These are phyloP conservation scores for Nemania bipapillata DNA, from an alignment of 2,329 filamentous ascomycete species.

Conservation along the genomic window DNA sequence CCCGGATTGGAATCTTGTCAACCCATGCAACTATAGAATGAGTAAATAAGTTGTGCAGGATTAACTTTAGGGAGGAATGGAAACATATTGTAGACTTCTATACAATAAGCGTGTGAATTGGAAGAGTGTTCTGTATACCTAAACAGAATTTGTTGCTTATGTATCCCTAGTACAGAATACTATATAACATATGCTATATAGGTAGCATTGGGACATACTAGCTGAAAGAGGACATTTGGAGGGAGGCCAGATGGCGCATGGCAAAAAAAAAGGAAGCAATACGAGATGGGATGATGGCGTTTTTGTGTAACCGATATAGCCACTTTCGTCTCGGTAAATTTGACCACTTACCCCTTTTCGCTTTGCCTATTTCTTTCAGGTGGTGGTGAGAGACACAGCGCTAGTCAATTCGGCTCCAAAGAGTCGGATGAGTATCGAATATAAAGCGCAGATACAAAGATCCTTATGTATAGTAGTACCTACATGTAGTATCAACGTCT, in stretches of 20 bases:
- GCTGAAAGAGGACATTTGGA: neutral
- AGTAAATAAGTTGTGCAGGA: too few species aligned
- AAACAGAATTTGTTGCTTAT: neutral
- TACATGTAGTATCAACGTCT: too few species aligned
- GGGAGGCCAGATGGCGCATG: neutral
- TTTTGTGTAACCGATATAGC: conserved; percentile 12
- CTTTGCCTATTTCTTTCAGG: neutral
- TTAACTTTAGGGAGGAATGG: too few species aligned
- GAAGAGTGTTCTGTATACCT: too few species aligned
- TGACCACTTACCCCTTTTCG: conserved; percentile 20
- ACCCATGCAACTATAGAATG: neutral
- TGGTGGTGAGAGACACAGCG: neutral
- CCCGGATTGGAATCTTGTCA: neutral
- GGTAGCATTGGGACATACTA: neutral
- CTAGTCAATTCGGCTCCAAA: conserved; percentile 7
- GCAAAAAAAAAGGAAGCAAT: neutral
- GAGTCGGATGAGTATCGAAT: conserved; percentile 1
- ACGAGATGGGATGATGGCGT: conserved; percentile 4
- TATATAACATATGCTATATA: too few species aligned
- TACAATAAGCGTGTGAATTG: too few species aligned
- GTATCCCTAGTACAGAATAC: neutral
- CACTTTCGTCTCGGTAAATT: conserved; percentile 3
- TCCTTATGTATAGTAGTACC: too few species aligned
- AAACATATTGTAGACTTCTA: too few species aligned
- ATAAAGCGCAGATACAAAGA: too few species aligned